Conservation (phyloP, 257 asterid genomes). For the Solanum neorickii region DNA sequence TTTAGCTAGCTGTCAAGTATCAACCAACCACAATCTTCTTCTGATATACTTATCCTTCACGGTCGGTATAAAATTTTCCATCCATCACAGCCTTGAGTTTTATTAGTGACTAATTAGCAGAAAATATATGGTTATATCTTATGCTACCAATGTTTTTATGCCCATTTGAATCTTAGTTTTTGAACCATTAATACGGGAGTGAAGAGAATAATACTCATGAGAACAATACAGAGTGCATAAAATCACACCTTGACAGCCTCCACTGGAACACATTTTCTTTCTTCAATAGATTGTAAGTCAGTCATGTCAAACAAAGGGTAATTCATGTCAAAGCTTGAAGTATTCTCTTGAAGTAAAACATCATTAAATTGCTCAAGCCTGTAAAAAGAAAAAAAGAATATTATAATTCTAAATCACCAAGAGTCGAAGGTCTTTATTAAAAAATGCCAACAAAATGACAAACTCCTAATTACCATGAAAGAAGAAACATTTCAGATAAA, state of each 20-base stretch:
- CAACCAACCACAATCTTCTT: neutral
- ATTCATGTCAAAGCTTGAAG: constrained; percentile 24
- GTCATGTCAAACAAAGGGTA: constrained; percentile 51
- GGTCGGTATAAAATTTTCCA: neutral
- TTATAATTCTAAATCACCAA: neutral
- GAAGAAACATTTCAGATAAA: neutral
- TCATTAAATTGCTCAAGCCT: constrained; percentile 97
- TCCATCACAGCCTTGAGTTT: neutral
- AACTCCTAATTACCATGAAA: neutral
- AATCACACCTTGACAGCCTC: constrained; percentile 54
- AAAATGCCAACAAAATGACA: neutral
- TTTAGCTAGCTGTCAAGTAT: neutral
- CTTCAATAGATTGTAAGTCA: constrained; percentile 44
- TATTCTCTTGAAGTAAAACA: constrained; percentile 71
- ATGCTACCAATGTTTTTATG: neutral
- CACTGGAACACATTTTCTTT: constrained; percentile 28
- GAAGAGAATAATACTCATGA: neutral
- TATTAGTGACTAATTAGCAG: neutral
- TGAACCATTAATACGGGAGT: neutral
- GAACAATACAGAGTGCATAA: neutral
- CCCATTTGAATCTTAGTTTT: neutral
- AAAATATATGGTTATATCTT: neutral
- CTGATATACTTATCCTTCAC: neutral
- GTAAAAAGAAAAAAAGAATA: neutral
- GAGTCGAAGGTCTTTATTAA: neutral